Evolutionary conservation across 805 yeast species (phyloP).

Genomic region (Helenozyma rhizophorensis): DNA sequence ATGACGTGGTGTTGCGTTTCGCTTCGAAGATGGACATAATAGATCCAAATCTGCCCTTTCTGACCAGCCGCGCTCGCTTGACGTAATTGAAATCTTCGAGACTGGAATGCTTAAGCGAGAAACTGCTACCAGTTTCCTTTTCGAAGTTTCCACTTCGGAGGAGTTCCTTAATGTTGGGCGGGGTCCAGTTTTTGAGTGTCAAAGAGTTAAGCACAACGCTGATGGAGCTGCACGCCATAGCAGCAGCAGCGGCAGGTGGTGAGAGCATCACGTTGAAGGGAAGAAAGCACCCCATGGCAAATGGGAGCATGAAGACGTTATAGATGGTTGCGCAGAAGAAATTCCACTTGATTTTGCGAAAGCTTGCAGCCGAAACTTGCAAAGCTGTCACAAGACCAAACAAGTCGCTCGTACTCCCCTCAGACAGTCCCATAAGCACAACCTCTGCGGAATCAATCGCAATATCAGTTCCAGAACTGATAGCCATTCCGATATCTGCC

Average conservation of each 20-base stretch:
- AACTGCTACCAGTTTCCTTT: constrained; percentile 9
- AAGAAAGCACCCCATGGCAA: constrained; percentile 86
- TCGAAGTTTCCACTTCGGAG: constrained; percentile 2
- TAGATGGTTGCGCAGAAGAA: constrained; percentile 85
- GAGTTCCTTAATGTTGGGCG: constrained; percentile 18
- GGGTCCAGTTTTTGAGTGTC: constrained; percentile 61
- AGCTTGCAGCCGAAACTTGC: constrained; percentile 67
- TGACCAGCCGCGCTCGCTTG: too few relatives aligned
- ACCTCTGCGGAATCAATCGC: constrained; percentile 97
- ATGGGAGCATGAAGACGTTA: constrained; percentile 80
- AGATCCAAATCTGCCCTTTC: too few relatives aligned
- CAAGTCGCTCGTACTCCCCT: constrained; percentile 28
- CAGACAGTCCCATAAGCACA: constrained; percentile 52
- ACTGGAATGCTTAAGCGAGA: constrained; percentile 10
- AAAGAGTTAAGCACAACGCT: constrained; percentile 84
- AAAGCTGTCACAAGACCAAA: constrained; percentile 56
- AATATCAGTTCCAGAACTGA: constrained; percentile 90
- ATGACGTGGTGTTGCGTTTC: too few relatives aligned
- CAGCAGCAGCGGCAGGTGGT: constrained; percentile 85
- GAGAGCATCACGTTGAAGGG: constrained; percentile 75
- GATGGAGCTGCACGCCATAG: constrained; percentile 91
- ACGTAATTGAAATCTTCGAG: constrained; percentile 12
- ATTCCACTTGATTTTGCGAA: constrained; percentile 70
- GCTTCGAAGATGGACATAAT: constrained; percentile 4
- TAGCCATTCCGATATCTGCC: constrained; percentile 86